These are phyloP conservation scores for Plantago elongata DNA, from an alignment of 257 asterid genomes.

Conservation along the genomic window DNA sequence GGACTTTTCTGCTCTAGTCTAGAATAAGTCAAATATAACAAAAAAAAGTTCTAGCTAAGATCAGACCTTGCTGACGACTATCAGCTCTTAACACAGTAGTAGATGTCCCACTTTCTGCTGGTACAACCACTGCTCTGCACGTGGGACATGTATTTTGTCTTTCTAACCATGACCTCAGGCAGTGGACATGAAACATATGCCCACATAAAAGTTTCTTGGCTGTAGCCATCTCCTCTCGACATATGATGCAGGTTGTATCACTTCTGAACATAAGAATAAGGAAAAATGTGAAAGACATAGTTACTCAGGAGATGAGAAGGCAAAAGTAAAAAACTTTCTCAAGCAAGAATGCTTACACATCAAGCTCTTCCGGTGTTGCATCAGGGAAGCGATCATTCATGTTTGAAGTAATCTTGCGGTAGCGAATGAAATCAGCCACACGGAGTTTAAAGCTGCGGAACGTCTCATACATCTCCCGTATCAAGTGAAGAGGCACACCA, in stretches of 20 bases:
- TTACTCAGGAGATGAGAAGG: constrained; percentile 7
- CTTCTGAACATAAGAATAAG: constrained; percentile 40
- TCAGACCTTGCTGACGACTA: constrained; percentile 59
- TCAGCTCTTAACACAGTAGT: constrained; percentile 44
- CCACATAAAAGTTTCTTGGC: constrained; percentile 93
- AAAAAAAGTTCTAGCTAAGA: constrained; percentile 9
- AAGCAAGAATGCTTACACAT: constrained; percentile 40
- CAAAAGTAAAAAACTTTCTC: constrained; percentile 11
- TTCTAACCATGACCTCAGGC: constrained; percentile 95
- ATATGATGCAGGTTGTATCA: constrained; percentile 90
- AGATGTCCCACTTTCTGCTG: constrained; percentile 61
- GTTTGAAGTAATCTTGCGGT: constrained; percentile 86
- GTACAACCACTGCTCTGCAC: constrained; percentile 93
- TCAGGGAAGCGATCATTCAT: constrained; percentile 96
- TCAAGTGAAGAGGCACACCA: constrained; percentile 95
- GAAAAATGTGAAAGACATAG: constrained; percentile 12
- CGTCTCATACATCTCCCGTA: constrained; percentile 94
- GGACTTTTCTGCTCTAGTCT: constrained; percentile 8
- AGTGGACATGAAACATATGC: constrained; percentile 91
- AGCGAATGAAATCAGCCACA: constrained; percentile 87
- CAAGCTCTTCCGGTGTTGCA: constrained; percentile 91
- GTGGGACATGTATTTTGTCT: constrained; percentile 94
- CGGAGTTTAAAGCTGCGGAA: constrained; percentile 88
- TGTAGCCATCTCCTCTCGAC: constrained; percentile 96
- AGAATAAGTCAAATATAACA: constrained; percentile 3